A percentile compares a stretch with the other conserved stretches of the same genome.
Evolutionary conservation across 2,329 filamentous ascomycete species (phyloP).

Genomic region (Beauveria asiatica): DNA sequence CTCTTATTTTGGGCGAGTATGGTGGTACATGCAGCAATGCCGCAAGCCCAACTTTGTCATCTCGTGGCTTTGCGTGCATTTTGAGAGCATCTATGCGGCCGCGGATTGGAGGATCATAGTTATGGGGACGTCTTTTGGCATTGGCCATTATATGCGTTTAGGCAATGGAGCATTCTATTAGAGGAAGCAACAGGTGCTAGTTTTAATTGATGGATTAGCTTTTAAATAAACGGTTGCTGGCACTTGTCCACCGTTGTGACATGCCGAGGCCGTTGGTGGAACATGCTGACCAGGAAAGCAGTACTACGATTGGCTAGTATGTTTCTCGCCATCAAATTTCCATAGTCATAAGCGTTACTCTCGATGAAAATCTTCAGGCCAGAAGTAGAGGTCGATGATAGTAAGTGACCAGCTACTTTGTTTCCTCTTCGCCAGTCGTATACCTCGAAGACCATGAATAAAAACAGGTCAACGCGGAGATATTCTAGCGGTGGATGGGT

Average conservation of each 20-base stretch:
- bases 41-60: background rate
- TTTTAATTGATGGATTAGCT: conserved; percentile 9
- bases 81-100: background rate
- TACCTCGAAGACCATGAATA: conserved; percentile 76
- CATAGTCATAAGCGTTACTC: conserved; percentile 53
- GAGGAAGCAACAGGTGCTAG: conserved; percentile 8
- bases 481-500: conserved; percentile 60
- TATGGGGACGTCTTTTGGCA: background rate
- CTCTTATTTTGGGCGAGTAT: background rate
- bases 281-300: background rate
- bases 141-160: conserved; percentile 1
- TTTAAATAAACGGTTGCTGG: background rate
- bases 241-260: background rate
- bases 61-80: background rate
- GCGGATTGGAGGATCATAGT: background rate
- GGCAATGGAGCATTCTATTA: background rate
- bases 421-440: conserved; percentile 84
- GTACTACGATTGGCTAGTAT: conserved; percentile 24
- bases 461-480: conserved; percentile 70
- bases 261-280: background rate
- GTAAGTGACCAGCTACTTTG: conserved; percentile 31
- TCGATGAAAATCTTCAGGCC: conserved; percentile 73
- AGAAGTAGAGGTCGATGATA: conserved; percentile 51
- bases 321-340: conserved; percentile 84
- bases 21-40: background rate